Conservation (phyloP, 345 rosid genomes). For the Eucalyptus victrix region DNA sequence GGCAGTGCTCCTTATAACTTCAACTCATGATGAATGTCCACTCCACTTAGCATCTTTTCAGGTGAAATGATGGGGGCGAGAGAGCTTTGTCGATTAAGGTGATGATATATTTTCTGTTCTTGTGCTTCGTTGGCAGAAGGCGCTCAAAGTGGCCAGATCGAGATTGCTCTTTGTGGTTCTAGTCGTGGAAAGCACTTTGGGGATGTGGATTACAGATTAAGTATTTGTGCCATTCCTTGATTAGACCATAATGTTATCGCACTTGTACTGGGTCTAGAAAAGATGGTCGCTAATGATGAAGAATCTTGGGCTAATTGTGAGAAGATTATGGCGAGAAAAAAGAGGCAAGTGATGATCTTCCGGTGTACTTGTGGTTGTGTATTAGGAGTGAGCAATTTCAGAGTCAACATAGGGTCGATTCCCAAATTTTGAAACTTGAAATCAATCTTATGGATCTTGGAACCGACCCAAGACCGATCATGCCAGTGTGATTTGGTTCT, state of each 20-base stretch:
- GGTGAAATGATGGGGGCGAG: not conserved
- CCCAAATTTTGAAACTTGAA: too few relatives aligned
- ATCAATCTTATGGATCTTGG: too few relatives aligned
- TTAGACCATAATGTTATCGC: not conserved
- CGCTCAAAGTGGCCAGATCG: not conserved
- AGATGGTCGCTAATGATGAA: not conserved
- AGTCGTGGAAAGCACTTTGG: not conserved
- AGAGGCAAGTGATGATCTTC: not conserved
- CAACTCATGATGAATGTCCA: not conserved
- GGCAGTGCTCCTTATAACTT: not conserved
- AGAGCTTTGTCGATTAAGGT: not conserved
- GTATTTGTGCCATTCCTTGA: not conserved
- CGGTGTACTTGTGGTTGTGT: not conserved
- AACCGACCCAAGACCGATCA: too few relatives aligned
- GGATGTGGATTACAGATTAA: not conserved
- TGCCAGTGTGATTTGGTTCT: too few relatives aligned
- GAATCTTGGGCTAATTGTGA: not conserved
- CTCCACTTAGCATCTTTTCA: not conserved
- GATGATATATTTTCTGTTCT: not conserved
- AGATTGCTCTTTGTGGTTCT: not conserved
- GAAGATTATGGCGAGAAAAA: not conserved
- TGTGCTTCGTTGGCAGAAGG: not conserved
- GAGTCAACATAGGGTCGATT: accelerated
- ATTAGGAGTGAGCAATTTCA: not conserved
- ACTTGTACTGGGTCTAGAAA: not conserved